Base-by-base conservation (phyloP, 495 filamentous ascomycete species). In the Aspergillus indologenus region DNA sequence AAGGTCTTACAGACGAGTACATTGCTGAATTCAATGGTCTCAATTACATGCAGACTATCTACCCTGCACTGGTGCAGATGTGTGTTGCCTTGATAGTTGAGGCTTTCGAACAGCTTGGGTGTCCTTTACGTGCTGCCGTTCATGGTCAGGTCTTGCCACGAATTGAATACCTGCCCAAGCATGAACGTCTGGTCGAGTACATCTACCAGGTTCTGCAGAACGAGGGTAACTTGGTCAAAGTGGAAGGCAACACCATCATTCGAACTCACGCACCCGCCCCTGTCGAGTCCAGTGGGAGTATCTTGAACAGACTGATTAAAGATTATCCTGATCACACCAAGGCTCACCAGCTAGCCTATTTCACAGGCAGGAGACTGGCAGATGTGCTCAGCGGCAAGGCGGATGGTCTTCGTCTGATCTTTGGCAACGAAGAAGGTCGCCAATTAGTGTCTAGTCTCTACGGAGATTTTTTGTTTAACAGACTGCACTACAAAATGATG, bases 361-460 rank as follows among this genome's bases (percentile, higher is more conserved):
- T 70, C 42, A 65, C 72, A 1, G 80, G 80, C 19, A 48, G 46
- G 2, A 65, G 70, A 1, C 66, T 81, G 15, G 78, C 77, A 0
- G 66, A 75, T 0, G 65, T 72, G 1, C 59, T 83, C 23, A 66
- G 24, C 1, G 79, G 79, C 1, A 58, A 73, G 48, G 65, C 59
- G 1, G 77, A 80, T 55, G 77, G 71, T 1, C 68, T 79, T 24
- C 62, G 74, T 21, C 47, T 81, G 15, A 70, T 82, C 2, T 81
- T 82, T 43, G 78, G 75, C 15, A 66, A 60, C 8, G 53, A 57
- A 9, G 70, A 80, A 54, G 76, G 75, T n/a, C 68, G 76, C n/a
- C 66, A 80, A 45, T 65, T 80, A 4, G 70, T 76, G 6, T 54
- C 65, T 0, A 71, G 65, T 12, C 43, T 81, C 4, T 83, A 83